Conservation (phyloP, 73 alveolate species). For the Uronychia binucleata region DNA sequence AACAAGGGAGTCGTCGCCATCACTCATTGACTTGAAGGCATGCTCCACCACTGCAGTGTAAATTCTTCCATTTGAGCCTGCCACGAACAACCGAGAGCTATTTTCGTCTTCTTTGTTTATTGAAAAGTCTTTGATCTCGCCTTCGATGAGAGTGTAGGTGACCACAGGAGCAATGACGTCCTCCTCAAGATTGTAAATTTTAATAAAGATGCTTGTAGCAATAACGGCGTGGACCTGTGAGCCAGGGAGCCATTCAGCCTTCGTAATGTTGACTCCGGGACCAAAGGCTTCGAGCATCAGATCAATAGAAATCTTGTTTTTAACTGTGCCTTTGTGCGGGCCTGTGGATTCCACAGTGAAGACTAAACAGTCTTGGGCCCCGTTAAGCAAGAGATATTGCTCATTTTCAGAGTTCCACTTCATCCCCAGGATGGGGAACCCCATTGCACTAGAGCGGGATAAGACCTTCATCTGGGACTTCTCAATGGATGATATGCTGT, state of each 20-base stretch:
- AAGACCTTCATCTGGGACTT: not conserved
- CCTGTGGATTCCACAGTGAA: not conserved
- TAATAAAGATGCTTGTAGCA: conserved; percentile 48
- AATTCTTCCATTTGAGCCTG: conserved; percentile 1
- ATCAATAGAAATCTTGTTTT: conserved; percentile 14
- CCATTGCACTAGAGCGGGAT: not conserved
- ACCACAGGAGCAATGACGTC: conserved; percentile 44
- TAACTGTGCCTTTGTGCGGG: not conserved
- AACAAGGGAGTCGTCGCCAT: not conserved
- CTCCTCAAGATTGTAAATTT: conserved; percentile 35
- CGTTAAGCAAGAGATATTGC: not conserved
- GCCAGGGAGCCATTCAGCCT: conserved; percentile 50
- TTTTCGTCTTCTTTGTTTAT: conserved; percentile 1
- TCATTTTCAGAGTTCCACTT: not conserved
- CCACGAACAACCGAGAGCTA: not conserved
- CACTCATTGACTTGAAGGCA: not conserved
- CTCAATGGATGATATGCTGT: not conserved
- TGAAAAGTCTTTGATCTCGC: conserved; percentile 28
- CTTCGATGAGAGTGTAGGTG: conserved; percentile 27
- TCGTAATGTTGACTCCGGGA: conserved; percentile 9
- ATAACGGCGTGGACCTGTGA: conserved; percentile 44
- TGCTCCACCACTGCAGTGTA: not conserved
- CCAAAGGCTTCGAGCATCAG: conserved; percentile 24
- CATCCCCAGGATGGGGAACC: not conserved
- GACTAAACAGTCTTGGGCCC: not conserved